Conservation (phyloP, 2,329 filamentous ascomycete species). For the Alternaria conjuncta region DNA sequence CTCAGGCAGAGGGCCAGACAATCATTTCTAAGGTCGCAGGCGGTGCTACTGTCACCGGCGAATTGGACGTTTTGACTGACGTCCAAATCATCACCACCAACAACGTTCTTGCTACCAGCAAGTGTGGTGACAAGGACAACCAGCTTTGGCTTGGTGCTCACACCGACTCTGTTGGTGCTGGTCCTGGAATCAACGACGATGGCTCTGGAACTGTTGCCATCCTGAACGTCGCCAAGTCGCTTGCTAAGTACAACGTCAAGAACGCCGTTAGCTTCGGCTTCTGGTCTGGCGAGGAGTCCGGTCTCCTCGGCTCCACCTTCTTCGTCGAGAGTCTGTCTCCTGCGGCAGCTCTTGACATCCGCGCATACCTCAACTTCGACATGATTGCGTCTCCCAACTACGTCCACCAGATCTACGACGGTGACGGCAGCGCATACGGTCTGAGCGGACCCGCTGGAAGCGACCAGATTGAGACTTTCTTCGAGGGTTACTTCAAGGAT, state of each 20-base stretch:
- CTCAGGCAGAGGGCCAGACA: conserved; percentile 61
- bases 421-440: conserved; percentile 44
- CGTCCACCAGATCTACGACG: conserved; percentile 47
- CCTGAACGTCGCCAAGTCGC: conserved; percentile 46
- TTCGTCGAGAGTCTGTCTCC: conserved; percentile 38
- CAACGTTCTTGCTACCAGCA: conserved; percentile 49
- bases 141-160: conserved; percentile 48
- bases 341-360: conserved; percentile 40
- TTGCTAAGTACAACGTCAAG: conserved; percentile 46
- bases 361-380: conserved; percentile 53
- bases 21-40: conserved; percentile 59
- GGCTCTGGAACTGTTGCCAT: conserved; percentile 47
- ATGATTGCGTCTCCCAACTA: conserved; percentile 51
- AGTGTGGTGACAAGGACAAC: conserved; percentile 44
- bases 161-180: conserved; percentile 45
- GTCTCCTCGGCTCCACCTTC: conserved; percentile 45
- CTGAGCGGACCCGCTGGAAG: conserved; percentile 41
- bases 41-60: conserved; percentile 47
- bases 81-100: conserved; percentile 57
- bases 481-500: conserved; percentile 40
- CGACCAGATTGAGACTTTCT: conserved; percentile 41
- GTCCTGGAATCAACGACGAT: conserved; percentile 52
- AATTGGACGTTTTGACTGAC: conserved; percentile 53
- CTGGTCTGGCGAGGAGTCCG: conserved; percentile 49
- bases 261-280: conserved; percentile 51